Conservation (phyloP, 2,329 filamentous ascomycete genomes). For the Scytalidium sp. region DNA sequence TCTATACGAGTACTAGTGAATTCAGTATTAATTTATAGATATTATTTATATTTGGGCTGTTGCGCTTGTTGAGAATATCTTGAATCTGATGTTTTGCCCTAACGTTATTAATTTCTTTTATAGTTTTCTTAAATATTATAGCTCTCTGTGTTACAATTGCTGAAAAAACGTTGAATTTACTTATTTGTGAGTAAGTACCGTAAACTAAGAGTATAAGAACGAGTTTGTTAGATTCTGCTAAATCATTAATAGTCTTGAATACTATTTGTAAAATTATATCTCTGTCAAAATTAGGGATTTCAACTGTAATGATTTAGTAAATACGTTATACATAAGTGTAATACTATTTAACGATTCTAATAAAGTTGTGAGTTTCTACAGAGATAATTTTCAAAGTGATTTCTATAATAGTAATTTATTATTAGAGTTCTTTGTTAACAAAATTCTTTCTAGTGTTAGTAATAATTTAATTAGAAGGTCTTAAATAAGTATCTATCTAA, state of each 20-base stretch:
- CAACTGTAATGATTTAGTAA: constrained; percentile 5
- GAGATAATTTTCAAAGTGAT: constrained; percentile 1
- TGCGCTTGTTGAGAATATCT: constrained; percentile 3
- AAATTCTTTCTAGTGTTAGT: constrained; percentile 5
- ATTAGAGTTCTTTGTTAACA: constrained; percentile 4
- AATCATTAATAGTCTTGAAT: constrained; percentile 12
- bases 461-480: constrained; percentile 2
- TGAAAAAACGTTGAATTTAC: constrained; percentile 1
- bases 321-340: constrained; percentile 1
- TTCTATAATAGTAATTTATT: constrained; percentile 3
- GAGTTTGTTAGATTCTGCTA: constrained; percentile 7
- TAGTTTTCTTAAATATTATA: constrained; percentile 3
- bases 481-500: constrained; percentile 7
- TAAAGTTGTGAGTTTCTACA: constrained; percentile 5
- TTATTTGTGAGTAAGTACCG: constrained; percentile 4
- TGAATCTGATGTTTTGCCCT: not conserved
- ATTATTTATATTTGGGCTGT: not conserved
- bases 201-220: constrained; percentile 10
- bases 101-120: constrained; percentile 6
- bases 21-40: constrained; percentile 5
- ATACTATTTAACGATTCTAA: constrained; percentile 7
- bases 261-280: constrained; percentile 9
- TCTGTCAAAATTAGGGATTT: constrained; percentile 2
- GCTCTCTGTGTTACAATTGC: constrained; percentile 4
- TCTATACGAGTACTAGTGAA: constrained; percentile 8